Evolutionary conservation across 805 yeast genomes (phyloP).

Genomic region (Metschnikowia aberdeeniae): DNA sequence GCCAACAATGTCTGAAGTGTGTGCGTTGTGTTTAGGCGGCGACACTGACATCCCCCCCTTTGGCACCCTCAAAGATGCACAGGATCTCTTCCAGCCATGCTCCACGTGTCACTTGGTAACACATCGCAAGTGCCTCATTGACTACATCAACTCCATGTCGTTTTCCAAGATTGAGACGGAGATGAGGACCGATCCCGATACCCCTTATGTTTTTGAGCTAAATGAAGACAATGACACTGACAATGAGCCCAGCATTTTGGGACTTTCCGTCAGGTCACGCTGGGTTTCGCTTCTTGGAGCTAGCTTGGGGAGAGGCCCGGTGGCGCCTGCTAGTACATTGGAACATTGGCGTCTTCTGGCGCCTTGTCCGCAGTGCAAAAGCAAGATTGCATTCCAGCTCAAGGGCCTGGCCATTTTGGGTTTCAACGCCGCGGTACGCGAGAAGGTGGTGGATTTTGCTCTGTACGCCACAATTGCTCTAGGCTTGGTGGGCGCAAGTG

Average conservation of each 20-base stretch:
- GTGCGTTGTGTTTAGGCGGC: conserved; percentile 41
- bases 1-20: conserved; percentile 14
- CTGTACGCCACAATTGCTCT: conserved; percentile 31
- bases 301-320: not conserved
- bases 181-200: not conserved
- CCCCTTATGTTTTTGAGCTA: not conserved
- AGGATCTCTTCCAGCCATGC: conserved; percentile 36
- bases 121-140: conserved; percentile 37
- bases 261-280: conserved; percentile 1
- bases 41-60: conserved; percentile 37
- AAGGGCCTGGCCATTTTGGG: conserved; percentile 25
- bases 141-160: conserved; percentile 39
- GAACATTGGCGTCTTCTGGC: conserved; percentile 16
- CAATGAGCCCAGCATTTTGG: conserved; percentile 3
- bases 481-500: conserved; percentile 37
- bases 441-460: conserved; percentile 18
- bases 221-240: not conserved
- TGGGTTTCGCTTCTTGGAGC: conserved; percentile 4
- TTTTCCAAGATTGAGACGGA: conserved; percentile 13
- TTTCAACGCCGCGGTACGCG: conserved; percentile 16
- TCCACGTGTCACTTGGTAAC: conserved; percentile 33
- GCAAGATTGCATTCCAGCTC: conserved; percentile 31
- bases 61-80: conserved; percentile 32
- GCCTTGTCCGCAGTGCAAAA: conserved; percentile 41
- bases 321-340: not conserved